These are phyloP conservation scores for Pachyrhizus erosus DNA, from an alignment of 306 rosid genomes.

Conservation along the genomic window DNA sequence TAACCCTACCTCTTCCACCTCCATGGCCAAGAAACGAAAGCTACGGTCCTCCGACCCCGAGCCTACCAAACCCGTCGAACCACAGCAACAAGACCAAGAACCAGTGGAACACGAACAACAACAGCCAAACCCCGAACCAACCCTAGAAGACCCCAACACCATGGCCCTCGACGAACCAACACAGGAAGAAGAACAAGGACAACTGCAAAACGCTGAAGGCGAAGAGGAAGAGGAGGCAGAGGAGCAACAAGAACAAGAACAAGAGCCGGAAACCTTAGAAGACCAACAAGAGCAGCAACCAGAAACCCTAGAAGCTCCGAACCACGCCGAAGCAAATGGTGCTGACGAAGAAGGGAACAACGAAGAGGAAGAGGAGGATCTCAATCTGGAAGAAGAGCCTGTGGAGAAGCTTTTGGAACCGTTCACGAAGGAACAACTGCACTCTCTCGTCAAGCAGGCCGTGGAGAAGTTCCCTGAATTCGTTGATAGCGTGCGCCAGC, in stretches of 20 bases:
- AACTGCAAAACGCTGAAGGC: neutral
- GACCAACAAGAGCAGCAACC: neutral
- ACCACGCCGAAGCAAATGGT: conserved; percentile 45
- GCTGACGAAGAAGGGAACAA: conserved; percentile 13
- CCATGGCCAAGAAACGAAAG: conserved; percentile 88
- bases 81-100: conserved; percentile 32
- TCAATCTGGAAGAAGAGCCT: conserved; percentile 59
- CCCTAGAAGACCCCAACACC: conserved; percentile 30
- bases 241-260: neutral
- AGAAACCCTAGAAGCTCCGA: conserved; percentile 26
- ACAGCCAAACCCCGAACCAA: conserved; percentile 6
- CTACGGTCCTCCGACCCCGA: conserved; percentile 64
- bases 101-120: conserved; percentile 13
- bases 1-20: conserved; percentile 55
- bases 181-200: conserved; percentile 1
- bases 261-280: neutral
- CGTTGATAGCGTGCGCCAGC: conserved; percentile 54
- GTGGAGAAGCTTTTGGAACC: conserved; percentile 77
- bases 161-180: conserved; percentile 52
- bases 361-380: conserved; percentile 48
- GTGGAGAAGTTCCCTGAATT: conserved; percentile 61
- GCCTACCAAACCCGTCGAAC: conserved; percentile 47
- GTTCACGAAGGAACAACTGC: conserved; percentile 68
- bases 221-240: neutral
- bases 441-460: conserved; percentile 61